phyloP scores from a whole-genome alignment of 805 yeast species.

The Torulaspora maleeae region DNA sequence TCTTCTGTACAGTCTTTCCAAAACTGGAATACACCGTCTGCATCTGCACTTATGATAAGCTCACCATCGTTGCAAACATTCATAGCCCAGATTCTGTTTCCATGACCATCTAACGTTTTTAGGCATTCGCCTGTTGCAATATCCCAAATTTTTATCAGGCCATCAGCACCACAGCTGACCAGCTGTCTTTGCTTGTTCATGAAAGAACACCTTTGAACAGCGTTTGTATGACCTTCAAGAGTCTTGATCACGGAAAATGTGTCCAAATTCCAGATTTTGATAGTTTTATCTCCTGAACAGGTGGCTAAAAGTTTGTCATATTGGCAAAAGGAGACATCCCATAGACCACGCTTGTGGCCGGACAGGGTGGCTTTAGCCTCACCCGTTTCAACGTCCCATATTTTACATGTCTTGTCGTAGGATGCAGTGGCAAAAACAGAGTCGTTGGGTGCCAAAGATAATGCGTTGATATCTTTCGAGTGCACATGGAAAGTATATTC shows the following conservation, averaged over 20 bases:
- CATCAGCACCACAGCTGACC: slow-evolving; percentile 84
- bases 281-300: slow-evolving; percentile 88
- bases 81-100: slow-evolving; percentile 91
- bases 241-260: slow-evolving; percentile 75
- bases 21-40: slow-evolving; percentile 84
- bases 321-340: slow-evolving; percentile 83
- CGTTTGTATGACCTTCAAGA: slow-evolving; percentile 90
- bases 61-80: slow-evolving; percentile 62
- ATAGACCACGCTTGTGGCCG: slow-evolving; percentile 92
- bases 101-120: slow-evolving; percentile 87
- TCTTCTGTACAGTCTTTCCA: slow-evolving; percentile 90
- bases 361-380: slow-evolving; percentile 78
- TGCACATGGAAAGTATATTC: slow-evolving; percentile 93
- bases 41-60: slow-evolving; percentile 80
- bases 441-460: slow-evolving; percentile 89
- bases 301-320: slow-evolving; percentile 75
- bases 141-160: slow-evolving; percentile 90
- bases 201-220: slow-evolving; percentile 78
- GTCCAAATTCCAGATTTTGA: slow-evolving; percentile 80
- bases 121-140: slow-evolving; percentile 67
- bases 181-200: slow-evolving; percentile 63
- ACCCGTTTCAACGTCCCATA: slow-evolving; percentile 85
- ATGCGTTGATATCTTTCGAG: slow-evolving; percentile 88
- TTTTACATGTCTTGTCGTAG: slow-evolving; percentile 84
- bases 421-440: slow-evolving; percentile 87